phyloP scores from a whole-genome alignment of 2,329 filamentous ascomycete genomes.

The Anthostomella pinea region DNA sequence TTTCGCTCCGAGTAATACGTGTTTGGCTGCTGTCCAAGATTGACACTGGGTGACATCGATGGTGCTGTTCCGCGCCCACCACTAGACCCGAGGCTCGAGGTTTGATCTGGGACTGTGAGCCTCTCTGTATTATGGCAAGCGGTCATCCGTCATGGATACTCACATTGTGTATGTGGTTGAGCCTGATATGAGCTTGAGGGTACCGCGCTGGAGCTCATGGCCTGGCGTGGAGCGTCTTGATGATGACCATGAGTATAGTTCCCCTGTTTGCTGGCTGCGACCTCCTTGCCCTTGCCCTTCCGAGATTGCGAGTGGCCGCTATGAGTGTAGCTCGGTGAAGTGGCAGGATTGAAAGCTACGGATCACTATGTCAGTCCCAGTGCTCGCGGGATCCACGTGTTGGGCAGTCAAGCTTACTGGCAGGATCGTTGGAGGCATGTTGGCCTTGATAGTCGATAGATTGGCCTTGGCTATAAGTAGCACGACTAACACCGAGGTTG shows the following conservation, averaged over 20 bases:
- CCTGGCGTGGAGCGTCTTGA: no score
- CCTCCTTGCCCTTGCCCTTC: conserved; percentile 22
- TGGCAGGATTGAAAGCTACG: conserved; percentile 8
- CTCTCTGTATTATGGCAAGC: background rate
- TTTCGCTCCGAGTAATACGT: conserved; percentile 14
- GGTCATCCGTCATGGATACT: conserved; percentile 1
- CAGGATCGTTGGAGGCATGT: conserved; percentile 12
- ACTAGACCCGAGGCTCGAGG: conserved; percentile 5
- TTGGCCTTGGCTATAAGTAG: conserved; percentile 12
- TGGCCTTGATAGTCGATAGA: conserved; percentile 12
- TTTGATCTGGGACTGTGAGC: conserved; percentile 16
- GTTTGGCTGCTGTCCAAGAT: no score
- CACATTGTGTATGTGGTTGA: conserved; percentile 11
- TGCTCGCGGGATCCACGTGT: background rate
- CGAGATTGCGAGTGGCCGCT: conserved; percentile 12
- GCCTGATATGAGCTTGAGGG: background rate
- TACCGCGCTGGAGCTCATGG: background rate
- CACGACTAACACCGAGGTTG: conserved; percentile 16
- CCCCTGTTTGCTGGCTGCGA: no score
- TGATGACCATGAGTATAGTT: no score
- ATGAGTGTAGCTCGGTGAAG: conserved; percentile 23
- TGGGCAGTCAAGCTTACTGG: background rate
- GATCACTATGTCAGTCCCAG: conserved; percentile 5
- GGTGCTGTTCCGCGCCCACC: background rate
- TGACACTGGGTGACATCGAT: background rate